Evolutionary conservation across 306 rosid species (phyloP), one percentile per base, ranked within the genome.

Genomic region (Acacia crassicarpa): DNA sequence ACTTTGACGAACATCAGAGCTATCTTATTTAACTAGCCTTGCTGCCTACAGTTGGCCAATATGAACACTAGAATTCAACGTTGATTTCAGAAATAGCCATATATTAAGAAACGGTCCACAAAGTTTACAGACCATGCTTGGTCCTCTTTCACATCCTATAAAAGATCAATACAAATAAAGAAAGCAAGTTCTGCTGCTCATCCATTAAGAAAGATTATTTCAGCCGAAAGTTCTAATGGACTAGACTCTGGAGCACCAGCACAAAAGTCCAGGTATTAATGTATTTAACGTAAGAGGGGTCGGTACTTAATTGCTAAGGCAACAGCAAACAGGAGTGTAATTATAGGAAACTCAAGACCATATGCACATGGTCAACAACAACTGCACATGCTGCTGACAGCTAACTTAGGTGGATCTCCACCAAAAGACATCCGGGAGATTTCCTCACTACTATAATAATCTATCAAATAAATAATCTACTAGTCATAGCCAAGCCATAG

Each of bases 311-410:
- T 58, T 85, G 88, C 76, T 76, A 83, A 65, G 77, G 89, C 45
- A 80, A 83, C 86, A 51, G 88, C 87, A 85, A 87, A 78, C 87
- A 88, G 59, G 71, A 80, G 83, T 81, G 84, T 85, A 67, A 78
- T 67, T 45, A 81, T 72, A 69, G 83, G 84, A 78, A 72, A 78
- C 80, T 78, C 83, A 56, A 78, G 83, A 84, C 86, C 88, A 88
- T 79, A 77, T 43, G 86, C 94, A 90, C 92, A 87, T 90, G 98
- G 81, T 80, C 72, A 72, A 59, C 79, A 87, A 79, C 91, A 90
- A 80, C 48, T 33, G 83, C 98, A 89, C 93, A 86, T 91, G 97
- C 67, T 74, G 68, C 44, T 75, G 80, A 30, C 86, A 85, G 82
- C 33, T 69, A 43, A 5, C 16, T 74, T 73, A 74, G 73, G 67